Conservation (phyloP, 1,139 yeast genomes). For the Insectozyma bohioensis region DNA sequence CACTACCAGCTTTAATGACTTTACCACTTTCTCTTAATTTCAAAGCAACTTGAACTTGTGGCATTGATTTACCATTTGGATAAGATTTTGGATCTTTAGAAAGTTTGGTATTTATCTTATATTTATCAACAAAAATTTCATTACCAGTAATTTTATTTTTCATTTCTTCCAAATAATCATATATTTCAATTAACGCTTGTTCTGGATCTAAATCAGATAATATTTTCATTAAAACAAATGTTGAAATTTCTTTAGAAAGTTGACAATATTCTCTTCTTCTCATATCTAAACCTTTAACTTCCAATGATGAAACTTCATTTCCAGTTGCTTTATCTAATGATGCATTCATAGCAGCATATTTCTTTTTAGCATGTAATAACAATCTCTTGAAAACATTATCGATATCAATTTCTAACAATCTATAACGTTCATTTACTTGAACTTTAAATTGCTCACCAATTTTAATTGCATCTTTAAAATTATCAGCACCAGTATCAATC, state of each 20-base stretch:
- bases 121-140: conserved; percentile 63
- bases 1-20: conserved; percentile 84
- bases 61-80: conserved; percentile 81
- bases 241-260: conserved; percentile 83
- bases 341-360: conserved; percentile 88
- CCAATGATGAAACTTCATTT: conserved; percentile 57
- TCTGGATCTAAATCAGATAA: conserved; percentile 79
- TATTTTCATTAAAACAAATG: conserved; percentile 68
- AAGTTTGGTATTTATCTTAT: conserved; percentile 68
- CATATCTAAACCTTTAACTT: conserved; percentile 97
- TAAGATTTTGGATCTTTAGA: conserved; percentile 75
- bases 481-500: conserved; percentile 87
- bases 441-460: conserved; percentile 85
- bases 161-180: conserved; percentile 67
- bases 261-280: conserved; percentile 96
- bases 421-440: conserved; percentile 85
- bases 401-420: conserved; percentile 86
- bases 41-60: conserved; percentile 91
- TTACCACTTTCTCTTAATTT: conserved; percentile 79
- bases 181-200: conserved; percentile 68
- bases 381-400: conserved; percentile 90
- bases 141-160: conserved; percentile 58
- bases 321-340: conserved; percentile 49
- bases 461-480: conserved; percentile 68
- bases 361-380: conserved; percentile 92